Base-by-base conservation (phyloP, 2,329 filamentous ascomycete genomes). In the Dothideomycetes sp. region DNA sequence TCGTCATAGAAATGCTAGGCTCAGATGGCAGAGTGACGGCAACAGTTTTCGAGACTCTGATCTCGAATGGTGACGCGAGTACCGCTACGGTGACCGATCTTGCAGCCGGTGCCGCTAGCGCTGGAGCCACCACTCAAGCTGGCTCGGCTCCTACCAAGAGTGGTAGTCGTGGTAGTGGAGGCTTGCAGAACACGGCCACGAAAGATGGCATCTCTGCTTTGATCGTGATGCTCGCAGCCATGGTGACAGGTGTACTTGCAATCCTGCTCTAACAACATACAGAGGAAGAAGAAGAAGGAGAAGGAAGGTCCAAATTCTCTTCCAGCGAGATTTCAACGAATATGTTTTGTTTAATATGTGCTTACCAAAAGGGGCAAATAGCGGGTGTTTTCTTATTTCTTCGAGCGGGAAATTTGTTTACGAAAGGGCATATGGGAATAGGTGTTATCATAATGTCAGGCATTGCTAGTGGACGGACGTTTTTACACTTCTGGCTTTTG, bases 1-100 rank as follows among this genome's bases (percentile, higher is more conserved):
- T 65, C 7, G 51, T 58, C 20, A 58, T 64, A 33, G 55, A 59
- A 17, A 46, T 49, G n/a, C 17, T 54, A 5, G 60, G 54, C 20
- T 31, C 53, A 5, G 55, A 56, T 4, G 54, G 53, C 13, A 54
- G 49, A 15, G 56, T 57, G 3, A 57, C 53, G 3, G 51, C 48
- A 4, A 58, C 54, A 6, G 33, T 42, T 12, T 50, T 45, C 39
- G 51, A 59, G 46, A 61, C 57, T 0, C 48, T 67, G 16, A 25
- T 18, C 7, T 28, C 20, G 7, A 33, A 22, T 11, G 29, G 29
- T 4, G 37, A 29, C 30, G 37, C 29, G 12, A 40, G 29, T 13
- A 40, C 37, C 3, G 22, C 33, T 7, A 40, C 37, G 1, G 37
- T 29, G 1, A 40, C 37, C 5, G 12, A 25, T 29, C 28, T 15